Evolutionary conservation across 108 stramenopile genomes (phyloP).

Genomic region (Stephanodiscus triporus): DNA sequence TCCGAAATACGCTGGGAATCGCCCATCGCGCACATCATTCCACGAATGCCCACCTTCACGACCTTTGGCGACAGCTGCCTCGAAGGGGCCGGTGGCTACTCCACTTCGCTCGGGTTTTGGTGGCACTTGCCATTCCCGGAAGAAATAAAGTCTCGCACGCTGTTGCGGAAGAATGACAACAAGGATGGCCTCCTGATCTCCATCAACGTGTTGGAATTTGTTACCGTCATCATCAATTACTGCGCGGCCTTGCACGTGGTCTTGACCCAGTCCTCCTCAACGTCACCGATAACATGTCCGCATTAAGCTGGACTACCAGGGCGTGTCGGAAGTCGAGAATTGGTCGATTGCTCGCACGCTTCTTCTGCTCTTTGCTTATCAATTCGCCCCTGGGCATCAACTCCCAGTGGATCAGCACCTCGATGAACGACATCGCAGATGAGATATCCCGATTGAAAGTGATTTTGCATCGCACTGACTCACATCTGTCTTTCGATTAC

Average conservation of each 20-base stretch:
- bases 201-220: not conserved
- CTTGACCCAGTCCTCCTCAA: not conserved
- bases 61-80: constrained; percentile 16
- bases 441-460: no score
- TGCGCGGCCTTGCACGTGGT: not conserved
- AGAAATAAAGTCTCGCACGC: constrained; percentile 1
- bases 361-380: no score
- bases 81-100: constrained; percentile 19
- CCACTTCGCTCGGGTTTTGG: not conserved
- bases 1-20: not conserved
- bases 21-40: constrained; percentile 15
- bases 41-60: not conserved
- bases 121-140: constrained; percentile 19
- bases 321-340: not conserved
- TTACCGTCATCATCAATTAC: constrained; percentile 1
- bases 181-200: not conserved
- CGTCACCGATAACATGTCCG: constrained; percentile 8
- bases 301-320: constrained; percentile 10
- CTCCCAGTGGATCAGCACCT: no score
- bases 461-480: no score
- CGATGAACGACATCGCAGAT: no score
- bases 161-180: not conserved
- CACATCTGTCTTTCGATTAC: no score
- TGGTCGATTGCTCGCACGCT: no score
- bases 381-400: no score